phyloP scores from a whole-genome alignment of 1,139 yeast genomes.

The Saccharomyces hybrid region DNA sequence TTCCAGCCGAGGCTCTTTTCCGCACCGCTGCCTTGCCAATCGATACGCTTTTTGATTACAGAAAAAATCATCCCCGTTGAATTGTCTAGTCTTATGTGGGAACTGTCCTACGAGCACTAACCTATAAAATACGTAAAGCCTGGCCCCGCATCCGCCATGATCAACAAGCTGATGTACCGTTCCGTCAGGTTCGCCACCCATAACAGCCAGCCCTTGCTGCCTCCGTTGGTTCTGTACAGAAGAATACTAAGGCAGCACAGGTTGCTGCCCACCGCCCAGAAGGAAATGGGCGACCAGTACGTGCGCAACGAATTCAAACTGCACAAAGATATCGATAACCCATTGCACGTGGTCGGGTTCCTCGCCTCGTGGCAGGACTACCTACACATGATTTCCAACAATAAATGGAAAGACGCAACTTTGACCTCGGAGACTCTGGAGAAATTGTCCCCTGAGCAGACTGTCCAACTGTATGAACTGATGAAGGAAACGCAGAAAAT shows the following conservation, averaged over 20 bases:
- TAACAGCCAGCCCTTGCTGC: constrained; percentile 50
- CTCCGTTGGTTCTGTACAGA: constrained; percentile 73
- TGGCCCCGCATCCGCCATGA: background rate
- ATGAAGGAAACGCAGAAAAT: constrained; percentile 51
- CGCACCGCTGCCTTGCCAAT: background rate
- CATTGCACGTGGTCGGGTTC: constrained; percentile 88
- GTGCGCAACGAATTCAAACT: constrained; percentile 84
- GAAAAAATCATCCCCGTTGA: background rate
- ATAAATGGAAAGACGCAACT: constrained; percentile 66
- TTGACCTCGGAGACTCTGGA: constrained; percentile 60
- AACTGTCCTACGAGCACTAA: background rate
- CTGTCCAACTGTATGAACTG: constrained; percentile 70
- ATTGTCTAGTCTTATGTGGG: background rate
- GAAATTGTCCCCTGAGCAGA: constrained; percentile 85
- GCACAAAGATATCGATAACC: constrained; percentile 78
- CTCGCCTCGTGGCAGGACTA: constrained; percentile 93
- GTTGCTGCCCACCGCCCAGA: constrained; percentile 55
- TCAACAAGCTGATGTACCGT: background rate
- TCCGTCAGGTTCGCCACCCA: background rate
- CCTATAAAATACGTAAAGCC: background rate
- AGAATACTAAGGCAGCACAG: constrained; percentile 74
- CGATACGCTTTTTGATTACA: background rate
- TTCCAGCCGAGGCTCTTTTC: background rate
- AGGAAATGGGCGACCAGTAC: constrained; percentile 80
- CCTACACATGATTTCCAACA: constrained; percentile 61